Evolutionary conservation across 2,329 filamentous ascomycete genomes (phyloP), one percentile per base, ranked within the genome.

Genomic region (Cercospora zeae-maydis): DNA sequence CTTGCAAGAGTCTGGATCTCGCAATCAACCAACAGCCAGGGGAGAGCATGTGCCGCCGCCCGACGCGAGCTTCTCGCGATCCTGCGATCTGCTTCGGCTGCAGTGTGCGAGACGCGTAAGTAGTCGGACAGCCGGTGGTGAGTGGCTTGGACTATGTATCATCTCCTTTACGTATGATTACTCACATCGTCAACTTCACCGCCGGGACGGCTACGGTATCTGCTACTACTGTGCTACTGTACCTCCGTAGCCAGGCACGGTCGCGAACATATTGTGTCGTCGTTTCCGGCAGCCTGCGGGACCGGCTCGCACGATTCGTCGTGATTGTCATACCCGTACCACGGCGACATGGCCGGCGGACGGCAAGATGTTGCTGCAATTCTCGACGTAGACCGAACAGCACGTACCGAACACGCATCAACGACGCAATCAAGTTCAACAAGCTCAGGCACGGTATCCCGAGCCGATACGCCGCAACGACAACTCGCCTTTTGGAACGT

Each of bases 401-500:
- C 30, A 53, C 5, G 27, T 10, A 33, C 30, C 9, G 49, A n/a
- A 13, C 3, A 53, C 49, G 4, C 30, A 6, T 6, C 16, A 24
- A 21, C 19, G n/a, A 47, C 21, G 53, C 51, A 53, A 31, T 24
- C 59, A 7, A 49, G 19, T 30, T 30, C 59, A 37, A 33, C 39
- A 39, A 31, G 19, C 24, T 14, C 57, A 59, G 39, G 9, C 14
- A n/a, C 27, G 14, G 24, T 10, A 14, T 42, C 24, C 13, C 31
- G 55, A 24, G 21, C 42, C 31, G 45, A 58, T 31, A 42, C 36
- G 7, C 36, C 51, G 13, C 39, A 37, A 31, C 49, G 19, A 47
- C 27, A 61, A 31, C 55, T 62, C 19, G 88, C 89, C 0, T 96
- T 89, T 79, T 96, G 92, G 92, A 88, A 93, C 66, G 83, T 89